Percentiles rank a stretch among this genome's conserved stretches.
Evolutionary conservation across 495 filamentous ascomycete genomes (phyloP).

Genomic region (Filosporella fistucella): DNA sequence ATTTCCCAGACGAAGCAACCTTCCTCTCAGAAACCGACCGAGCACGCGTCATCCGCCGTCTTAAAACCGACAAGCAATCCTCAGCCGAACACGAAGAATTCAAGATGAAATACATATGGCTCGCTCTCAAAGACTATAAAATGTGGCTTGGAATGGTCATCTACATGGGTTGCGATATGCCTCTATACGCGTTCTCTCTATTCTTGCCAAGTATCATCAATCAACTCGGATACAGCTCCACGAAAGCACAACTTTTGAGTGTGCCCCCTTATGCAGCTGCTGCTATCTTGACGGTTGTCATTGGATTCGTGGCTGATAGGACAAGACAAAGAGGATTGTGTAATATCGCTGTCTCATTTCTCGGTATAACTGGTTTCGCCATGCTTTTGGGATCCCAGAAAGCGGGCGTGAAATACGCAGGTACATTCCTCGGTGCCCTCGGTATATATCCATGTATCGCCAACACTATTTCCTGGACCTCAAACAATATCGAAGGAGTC

Average conservation of each 20-base stretch:
- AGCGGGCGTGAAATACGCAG: slow-evolving; percentile 70
- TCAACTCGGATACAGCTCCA: slow-evolving; percentile 65
- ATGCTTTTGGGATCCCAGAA: slow-evolving; percentile 65
- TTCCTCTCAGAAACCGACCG: slow-evolving; percentile 75
- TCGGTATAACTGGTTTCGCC: slow-evolving; percentile 74
- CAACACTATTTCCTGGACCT: slow-evolving; percentile 87
- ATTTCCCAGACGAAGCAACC: slow-evolving; percentile 79
- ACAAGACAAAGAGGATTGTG: slow-evolving; percentile 73
- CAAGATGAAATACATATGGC: slow-evolving; percentile 70
- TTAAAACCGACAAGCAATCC: slow-evolving; percentile 72
- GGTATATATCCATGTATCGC: slow-evolving; percentile 91
- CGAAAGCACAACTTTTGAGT: slow-evolving; percentile 72
- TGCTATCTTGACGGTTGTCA: slow-evolving; percentile 65
- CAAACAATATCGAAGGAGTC: slow-evolving; percentile 88
- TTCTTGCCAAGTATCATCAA: slow-evolving; percentile 85
- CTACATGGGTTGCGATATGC: slow-evolving; percentile 70
- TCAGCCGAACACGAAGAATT: slow-evolving; percentile 78
- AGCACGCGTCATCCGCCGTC: slow-evolving; percentile 64
- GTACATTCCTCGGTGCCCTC: slow-evolving; percentile 77
- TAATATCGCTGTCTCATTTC: slow-evolving; percentile 66
- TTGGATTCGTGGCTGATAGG: slow-evolving; percentile 78
- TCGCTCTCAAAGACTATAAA: slow-evolving; percentile 80
- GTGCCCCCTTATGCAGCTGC: slow-evolving; percentile 90
- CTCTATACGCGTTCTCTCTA: slow-evolving; percentile 86
- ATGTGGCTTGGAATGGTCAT: slow-evolving; percentile 73